Evolutionary conservation across 78 protist genomes (phyloP), one percentile per base, ranked within the genome.

Genomic region (Dictyostelium purpureum): DNA sequence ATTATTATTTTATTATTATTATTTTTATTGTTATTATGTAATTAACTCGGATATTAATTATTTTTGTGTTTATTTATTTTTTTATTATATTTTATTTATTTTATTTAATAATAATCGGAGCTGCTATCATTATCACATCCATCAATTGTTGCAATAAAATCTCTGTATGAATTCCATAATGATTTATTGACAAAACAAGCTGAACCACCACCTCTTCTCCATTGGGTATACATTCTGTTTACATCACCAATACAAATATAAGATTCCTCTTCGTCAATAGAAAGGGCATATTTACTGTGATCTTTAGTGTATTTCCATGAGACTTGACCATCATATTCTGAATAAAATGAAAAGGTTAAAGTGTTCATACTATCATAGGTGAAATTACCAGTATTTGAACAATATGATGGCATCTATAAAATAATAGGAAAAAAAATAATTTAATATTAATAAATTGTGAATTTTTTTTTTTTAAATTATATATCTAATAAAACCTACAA

Each of bases 201-300:
- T 9, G 95, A 71, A n/a, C 97, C 97, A 6, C 97, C 97, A 65
- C 95, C 95, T 43, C 97, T 35, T 35, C 75, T 73, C 12, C 57
- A 59, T 78, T 95, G 97, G 6, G 89, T 42, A 33, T 31, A 59
- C 94, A 83, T 88, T 61, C 93, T 71, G 78, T 95, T 95, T 28
- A 85, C 54, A 77, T 79, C 97, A 56, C 97, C 95, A 47, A 90
- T 95, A 56, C 95, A 95, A 14, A 85, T 28, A 73, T 85, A 85
- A 12, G 16, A 10, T 33, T 28, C 47, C 1, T 66, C 28, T 21
- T 59, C 69, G 37, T 77, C 26, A 28, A 74, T 21, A 26, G 96
- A 63, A 6, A 79, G 42, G 12, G 89, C 96, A 88, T 89, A 94
- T 52, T 94, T 94, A 40, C 85, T 67, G 66, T 94, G 96, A 79